Evolutionary conservation across 208 protist genomes (phyloP).

Genomic region (Leishmania gerbilli): DNA sequence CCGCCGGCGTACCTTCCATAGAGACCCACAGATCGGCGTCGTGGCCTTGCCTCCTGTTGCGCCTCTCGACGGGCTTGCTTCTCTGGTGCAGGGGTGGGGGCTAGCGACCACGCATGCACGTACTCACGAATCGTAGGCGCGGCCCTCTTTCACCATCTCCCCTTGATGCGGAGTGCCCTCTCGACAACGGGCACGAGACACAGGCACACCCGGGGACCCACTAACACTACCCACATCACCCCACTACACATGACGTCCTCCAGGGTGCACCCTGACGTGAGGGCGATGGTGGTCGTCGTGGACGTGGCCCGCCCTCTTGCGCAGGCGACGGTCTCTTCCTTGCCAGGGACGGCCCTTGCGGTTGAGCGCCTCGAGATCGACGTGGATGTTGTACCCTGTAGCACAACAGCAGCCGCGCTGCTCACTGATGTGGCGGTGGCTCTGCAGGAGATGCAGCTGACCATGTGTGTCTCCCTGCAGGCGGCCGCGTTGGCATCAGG

Average conservation of each 20-base stretch:
- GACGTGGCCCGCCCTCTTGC: constrained; percentile 11
- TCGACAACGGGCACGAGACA: background rate
- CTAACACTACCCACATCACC: background rate
- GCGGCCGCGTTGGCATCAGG: constrained; percentile 14
- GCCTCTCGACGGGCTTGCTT: background rate
- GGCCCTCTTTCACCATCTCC: background rate
- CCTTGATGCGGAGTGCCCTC: background rate
- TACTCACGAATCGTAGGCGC: background rate
- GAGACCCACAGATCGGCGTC: background rate
- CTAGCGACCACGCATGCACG: background rate
- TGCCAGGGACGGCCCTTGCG: background rate
- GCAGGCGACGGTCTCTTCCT: background rate
- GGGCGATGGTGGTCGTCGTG: constrained; percentile 28
- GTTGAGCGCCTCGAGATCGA: constrained; percentile 28
- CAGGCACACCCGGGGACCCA: too few relatives aligned
- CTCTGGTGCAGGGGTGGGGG: background rate
- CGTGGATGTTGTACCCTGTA: constrained; percentile 5
- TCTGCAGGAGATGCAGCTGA: constrained; percentile 26
- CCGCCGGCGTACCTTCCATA: background rate
- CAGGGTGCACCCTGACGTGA: background rate
- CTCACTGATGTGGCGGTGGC: constrained; percentile 17
- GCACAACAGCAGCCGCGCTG: constrained; percentile 10
- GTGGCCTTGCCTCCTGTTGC: background rate
- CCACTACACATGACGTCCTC: background rate
- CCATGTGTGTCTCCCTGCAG: constrained; percentile 13